These are phyloP conservation scores for Apiotrichum porosum DNA, from an alignment of 1,284 basidiomycete genomes.

Conservation along the genomic window DNA sequence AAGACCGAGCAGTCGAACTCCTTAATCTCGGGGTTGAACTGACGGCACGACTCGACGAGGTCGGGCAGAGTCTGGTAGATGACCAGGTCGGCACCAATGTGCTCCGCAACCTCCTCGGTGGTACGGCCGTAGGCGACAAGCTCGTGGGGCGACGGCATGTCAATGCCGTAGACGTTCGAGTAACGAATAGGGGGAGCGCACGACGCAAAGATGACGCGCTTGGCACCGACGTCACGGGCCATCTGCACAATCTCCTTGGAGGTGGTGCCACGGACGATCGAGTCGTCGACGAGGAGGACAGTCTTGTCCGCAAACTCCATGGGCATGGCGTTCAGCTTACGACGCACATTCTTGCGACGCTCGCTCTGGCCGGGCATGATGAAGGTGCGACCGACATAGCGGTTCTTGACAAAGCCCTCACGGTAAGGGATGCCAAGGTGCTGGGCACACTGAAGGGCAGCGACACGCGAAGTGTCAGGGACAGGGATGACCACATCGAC, in stretches of 20 bases:
- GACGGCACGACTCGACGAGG: slow-evolving; percentile 78
- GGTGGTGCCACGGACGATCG: slow-evolving; percentile 96
- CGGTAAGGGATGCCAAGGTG: slow-evolving; percentile 85
- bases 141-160: slow-evolving; percentile 94
- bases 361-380: slow-evolving; percentile 99
- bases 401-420: slow-evolving; percentile 98
- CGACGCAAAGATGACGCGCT: slow-evolving; percentile 92
- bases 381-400: slow-evolving; percentile 96
- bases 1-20: slow-evolving; percentile 97
- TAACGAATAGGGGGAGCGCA: slow-evolving; percentile 76
- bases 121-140: slow-evolving; percentile 85
- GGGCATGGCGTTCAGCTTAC: slow-evolving; percentile 99
- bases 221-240: slow-evolving; percentile 99
- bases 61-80: slow-evolving; percentile 96
- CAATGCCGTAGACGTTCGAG: slow-evolving; percentile 98
- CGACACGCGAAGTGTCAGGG: slow-evolving; percentile 93
- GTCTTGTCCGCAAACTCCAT: slow-evolving; percentile 90
- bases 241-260: slow-evolving; percentile 99
- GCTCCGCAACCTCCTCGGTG: slow-evolving; percentile 67
- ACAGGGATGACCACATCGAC: slow-evolving; percentile 98
- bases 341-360: slow-evolving; percentile 82
- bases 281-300: slow-evolving; percentile 95
- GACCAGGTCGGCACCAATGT: slow-evolving; percentile 93
- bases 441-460: slow-evolving; percentile 92
- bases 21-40: slow-evolving; percentile 74